Base-by-base conservation (phyloP, 129 eudicot species). In the Escallonia rubra region DNA sequence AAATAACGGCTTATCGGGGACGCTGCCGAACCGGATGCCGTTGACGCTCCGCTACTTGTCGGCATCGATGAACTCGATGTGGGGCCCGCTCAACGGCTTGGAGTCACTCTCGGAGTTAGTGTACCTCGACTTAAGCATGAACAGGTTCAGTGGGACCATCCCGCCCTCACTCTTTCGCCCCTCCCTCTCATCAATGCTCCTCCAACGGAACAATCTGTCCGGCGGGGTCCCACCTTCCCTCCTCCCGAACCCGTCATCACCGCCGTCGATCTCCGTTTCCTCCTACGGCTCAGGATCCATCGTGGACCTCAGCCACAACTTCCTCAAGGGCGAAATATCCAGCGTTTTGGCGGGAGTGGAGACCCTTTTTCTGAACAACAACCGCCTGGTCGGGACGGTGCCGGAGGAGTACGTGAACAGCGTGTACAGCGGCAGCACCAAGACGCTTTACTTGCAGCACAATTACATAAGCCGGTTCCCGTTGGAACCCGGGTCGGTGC, bases 101-200 rank as follows among this genome's bases (percentile, higher is more conserved):
- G 73, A 78, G 7, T 74, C 85, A 60, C 77, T 79, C 41, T 57
- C 86, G 41, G 70, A 86, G 64, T 78, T 83, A 76, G 86, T 80
- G 79, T 81, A 86, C 79, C 81, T 90, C 77, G 96, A 90, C 78
- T 83, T 90, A 77, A 86, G 96, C 90, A 75, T 80, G 88, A 90
- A 90, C 85, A 60, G 56, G 0, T 83, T 86, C 58, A 82, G 88
- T 86, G 96, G 96, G 90, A 73, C 94, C 80, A 63, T 90, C 45
- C 94, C 90, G 0, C 2, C 41, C 5, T 69, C 85, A 39, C 78
- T 90, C 53, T 78, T 90, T 63, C 70, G 78, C 4, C 54, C 86
- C 4, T 59, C 74, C 1, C 74, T 86, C 48, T 64, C 85, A 68
- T 78, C 96, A 61, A 70, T 86, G 63, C 59, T 81, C 52, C 90